phyloP scores from a whole-genome alignment of 352 stramenopile genomes.

The Globisporangium barbulae region DNA sequence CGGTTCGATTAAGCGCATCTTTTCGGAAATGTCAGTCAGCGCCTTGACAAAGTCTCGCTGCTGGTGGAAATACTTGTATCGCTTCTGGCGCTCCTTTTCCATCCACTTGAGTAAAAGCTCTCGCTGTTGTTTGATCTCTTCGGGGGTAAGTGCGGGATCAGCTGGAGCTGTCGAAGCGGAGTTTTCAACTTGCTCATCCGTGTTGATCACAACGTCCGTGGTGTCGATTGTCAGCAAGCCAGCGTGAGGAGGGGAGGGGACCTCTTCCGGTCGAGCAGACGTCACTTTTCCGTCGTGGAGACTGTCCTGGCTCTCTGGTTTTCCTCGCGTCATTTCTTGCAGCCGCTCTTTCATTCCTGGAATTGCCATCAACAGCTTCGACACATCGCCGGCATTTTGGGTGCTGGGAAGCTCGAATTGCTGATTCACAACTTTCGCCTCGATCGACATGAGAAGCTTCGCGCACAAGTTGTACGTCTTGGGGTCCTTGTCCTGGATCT shows the following conservation, averaged over 20 bases:
- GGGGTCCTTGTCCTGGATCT: conserved; percentile 66
- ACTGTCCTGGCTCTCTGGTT: conserved; percentile 8
- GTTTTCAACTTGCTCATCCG: neutral
- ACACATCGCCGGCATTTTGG: conserved; percentile 31
- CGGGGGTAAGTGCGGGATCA: neutral
- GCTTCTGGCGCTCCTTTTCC: conserved; percentile 71
- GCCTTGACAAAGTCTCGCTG: conserved; percentile 73
- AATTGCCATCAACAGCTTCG: conserved; percentile 47
- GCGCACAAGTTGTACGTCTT: conserved; percentile 76
- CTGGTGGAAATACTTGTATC: conserved; percentile 80
- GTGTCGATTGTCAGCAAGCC: conserved; percentile 6
- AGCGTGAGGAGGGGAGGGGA: neutral
- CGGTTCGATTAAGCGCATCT: conserved; percentile 62
- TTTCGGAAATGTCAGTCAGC: conserved; percentile 69
- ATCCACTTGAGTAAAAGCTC: conserved; percentile 72
- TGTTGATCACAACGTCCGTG: neutral
- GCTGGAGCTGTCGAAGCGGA: neutral
- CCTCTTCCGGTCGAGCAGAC: conserved; percentile 11
- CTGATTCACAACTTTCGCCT: conserved; percentile 80
- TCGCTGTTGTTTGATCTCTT: conserved; percentile 30
- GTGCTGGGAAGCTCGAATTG: conserved; percentile 54
- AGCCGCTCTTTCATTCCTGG: conserved; percentile 54
- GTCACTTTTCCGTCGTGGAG: conserved; percentile 2
- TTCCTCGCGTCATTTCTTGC: conserved; percentile 24
- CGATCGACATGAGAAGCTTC: conserved; percentile 80